Percentiles rank a stretch among this genome's conserved stretches.
Conservation (phyloP, 148 eudicot genomes). For the Rhododendron griersonianum region DNA sequence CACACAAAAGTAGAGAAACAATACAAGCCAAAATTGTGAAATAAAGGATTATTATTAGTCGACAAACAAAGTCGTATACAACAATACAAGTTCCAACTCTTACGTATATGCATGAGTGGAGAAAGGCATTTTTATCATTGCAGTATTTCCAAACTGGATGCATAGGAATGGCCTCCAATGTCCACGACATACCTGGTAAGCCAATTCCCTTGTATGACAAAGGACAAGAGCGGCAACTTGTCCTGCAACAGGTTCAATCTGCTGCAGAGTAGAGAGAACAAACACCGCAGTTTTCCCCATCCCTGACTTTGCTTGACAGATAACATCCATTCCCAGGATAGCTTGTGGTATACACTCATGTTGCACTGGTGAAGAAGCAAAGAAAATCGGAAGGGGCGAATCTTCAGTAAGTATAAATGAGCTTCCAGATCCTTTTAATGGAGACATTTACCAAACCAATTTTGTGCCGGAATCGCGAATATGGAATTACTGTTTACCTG, state of each 20-base stretch:
- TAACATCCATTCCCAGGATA: constrained; percentile 58
- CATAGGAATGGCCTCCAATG: neutral
- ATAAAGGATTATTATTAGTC: neutral
- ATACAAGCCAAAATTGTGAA: neutral
- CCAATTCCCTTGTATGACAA: constrained; percentile 52
- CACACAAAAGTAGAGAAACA: neutral
- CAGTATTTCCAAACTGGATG: neutral
- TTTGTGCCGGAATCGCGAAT: constrained; percentile 20
- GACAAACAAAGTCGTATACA: neutral
- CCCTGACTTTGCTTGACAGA: constrained; percentile 59
- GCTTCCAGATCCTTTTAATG: constrained; percentile 25
- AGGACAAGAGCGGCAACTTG: constrained; percentile 63
- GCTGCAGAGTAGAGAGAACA: constrained; percentile 53
- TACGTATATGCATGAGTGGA: neutral
- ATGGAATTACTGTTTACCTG: constrained; percentile 37
- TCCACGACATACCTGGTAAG: constrained; percentile 36
- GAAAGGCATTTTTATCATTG: neutral
- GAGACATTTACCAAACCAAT: constrained; percentile 37
- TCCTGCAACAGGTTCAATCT: constrained; percentile 53
- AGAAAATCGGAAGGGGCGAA: constrained; percentile 33
- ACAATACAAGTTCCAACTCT: neutral
- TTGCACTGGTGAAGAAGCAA: constrained; percentile 56
- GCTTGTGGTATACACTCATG: constrained; percentile 67
- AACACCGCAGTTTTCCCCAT: constrained; percentile 63
- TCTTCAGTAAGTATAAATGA: constrained; percentile 30